Evolutionary conservation across 371 early-diverging fungal genomes (phyloP), one percentile per base, ranked within the genome.

Genomic region (Choanephora cucurbitarum): DNA sequence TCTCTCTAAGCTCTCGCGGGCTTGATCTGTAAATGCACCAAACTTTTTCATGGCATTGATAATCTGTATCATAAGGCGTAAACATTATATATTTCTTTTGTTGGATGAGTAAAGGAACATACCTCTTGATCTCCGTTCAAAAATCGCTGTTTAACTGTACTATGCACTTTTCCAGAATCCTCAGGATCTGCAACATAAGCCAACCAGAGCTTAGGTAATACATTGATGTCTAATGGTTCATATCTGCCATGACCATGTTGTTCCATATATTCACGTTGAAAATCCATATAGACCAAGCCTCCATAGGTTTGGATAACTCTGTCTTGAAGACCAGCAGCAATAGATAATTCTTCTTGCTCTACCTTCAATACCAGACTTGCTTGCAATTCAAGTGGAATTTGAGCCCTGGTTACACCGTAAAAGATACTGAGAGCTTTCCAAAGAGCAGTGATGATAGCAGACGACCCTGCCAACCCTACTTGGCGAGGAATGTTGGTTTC

Each of bases 401-500:
- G 46, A 9, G 65, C 37, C 5, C 53, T 46, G 14, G 65, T 68
- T 0, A 84, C 61, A 11, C 60, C 54, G 62, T 86, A 80, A 64
- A 79, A 80, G 14, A 54, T 17, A 23, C 79, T 55, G 34, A 89
- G 62, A 1, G 74, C 70, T 39, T 81, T 79, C 72, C 85, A 79
- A 17, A 83, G 69, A 1, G 84, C 85, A 7, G 82, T 83, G 18
- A 87, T 71, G 7, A 89, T 79, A 3, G 87, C 87, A 1, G 87
- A 86, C 8, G 82, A 82, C 0, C 89, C 89, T 5, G 88, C 86
- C 3, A 89, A 67, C 0, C 89, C 89, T n/a, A 89, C 89, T 61
- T 89, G 89, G 44, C 85, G 75, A 21, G 89, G 87, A 39, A 89
- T 81, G 53, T 84, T 87, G 19, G 88, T 87, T 24, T 81, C 77